These are phyloP conservation scores for Verticillium dahliae DNA, from an alignment of 2,329 filamentous ascomycete genomes.

Conservation along the genomic window DNA sequence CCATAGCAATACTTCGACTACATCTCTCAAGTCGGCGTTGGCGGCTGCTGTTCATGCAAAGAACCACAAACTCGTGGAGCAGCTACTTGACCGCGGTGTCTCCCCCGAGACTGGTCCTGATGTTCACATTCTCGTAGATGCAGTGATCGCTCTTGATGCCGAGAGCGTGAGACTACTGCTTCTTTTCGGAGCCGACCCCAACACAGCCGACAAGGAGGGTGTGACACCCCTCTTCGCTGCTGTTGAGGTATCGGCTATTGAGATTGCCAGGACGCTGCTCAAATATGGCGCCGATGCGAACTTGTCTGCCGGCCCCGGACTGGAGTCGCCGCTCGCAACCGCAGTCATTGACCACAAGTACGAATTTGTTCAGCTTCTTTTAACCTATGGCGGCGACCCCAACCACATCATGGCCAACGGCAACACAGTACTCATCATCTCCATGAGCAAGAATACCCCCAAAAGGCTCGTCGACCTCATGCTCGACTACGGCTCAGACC, in stretches of 20 bases:
- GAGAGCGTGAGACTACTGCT: conserved; percentile 50
- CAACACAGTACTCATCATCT: conserved; percentile 53
- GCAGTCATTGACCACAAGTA: conserved; percentile 45
- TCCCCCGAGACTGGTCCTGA: conserved; percentile 41
- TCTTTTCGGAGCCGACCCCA: conserved; percentile 51
- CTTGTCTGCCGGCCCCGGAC: conserved; percentile 38
- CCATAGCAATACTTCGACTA: conserved; percentile 33
- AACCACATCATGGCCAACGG: conserved; percentile 47
- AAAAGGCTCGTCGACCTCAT: conserved; percentile 50
- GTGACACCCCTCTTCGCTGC: conserved; percentile 44
- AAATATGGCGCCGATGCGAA: conserved; percentile 60
- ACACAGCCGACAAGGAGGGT: conserved; percentile 39
- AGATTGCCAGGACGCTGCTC: conserved; percentile 51
- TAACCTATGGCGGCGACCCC: conserved; percentile 55
- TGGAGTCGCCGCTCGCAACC: conserved; percentile 48
- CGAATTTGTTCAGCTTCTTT: conserved; percentile 50
- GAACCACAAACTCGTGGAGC: conserved; percentile 50
- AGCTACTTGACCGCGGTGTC: conserved; percentile 52
- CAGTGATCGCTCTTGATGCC: conserved; percentile 41
- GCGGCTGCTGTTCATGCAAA: conserved; percentile 47
- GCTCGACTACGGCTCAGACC: conserved; percentile 51
- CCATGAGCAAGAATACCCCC: conserved; percentile 53
- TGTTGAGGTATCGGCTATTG: conserved; percentile 45
- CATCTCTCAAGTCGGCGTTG: conserved; percentile 38
- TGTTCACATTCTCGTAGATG: conserved; percentile 43